Base-by-base conservation (phyloP, 805 yeast species). In the Lipomyces spencermartinsiae region DNA sequence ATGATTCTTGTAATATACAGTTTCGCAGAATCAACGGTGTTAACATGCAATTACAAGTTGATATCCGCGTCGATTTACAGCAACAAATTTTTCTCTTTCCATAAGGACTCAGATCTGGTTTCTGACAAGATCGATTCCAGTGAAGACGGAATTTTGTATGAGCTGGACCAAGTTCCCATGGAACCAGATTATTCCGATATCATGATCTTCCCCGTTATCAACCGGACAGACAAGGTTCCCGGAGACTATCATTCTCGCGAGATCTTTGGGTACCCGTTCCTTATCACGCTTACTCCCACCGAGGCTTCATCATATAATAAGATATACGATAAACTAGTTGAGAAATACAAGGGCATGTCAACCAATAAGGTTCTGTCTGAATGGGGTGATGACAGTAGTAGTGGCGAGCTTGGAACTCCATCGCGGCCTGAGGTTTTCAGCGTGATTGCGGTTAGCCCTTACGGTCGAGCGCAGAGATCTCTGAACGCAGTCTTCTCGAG, bases 261-360 rank as follows among this genome's bases (percentile, higher is more conserved):
- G 56, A 78, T 87, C 0, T 90, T 92, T 78, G 96, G 93, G 1
- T 76, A 88, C 0, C 98, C 98, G 1, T 86, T 92, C 73, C 88
- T 93, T 72, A 81, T 93, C 35, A 83, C 87, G 0, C 74, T 92
- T 12, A 62, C 83, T 1, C 80, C 81, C 46, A 82, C 81, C 0
- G 94, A 90, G 51, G 77, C 83, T 4, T 73, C 74, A 2, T 87
- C 91, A 31, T 87, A 85, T 74, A 89, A 89, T 5, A 74, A 77
- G 0, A 86, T 93, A 7, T 79, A 89, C 71, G 75, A 76, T 29
- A 90, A 89, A 73, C 73, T 92, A 35, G 87, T 66, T 14, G 66
- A 60, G 10, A 70, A 66, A 34, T 69, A 73, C 58, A 59, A 63
- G 34, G 62, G 49, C 57, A 62, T 67, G 71, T 56, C 73, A 6